These are phyloP conservation scores for Hypoxylon perforatum DNA, from an alignment of 495 filamentous ascomycete genomes.

Conservation along the genomic window DNA sequence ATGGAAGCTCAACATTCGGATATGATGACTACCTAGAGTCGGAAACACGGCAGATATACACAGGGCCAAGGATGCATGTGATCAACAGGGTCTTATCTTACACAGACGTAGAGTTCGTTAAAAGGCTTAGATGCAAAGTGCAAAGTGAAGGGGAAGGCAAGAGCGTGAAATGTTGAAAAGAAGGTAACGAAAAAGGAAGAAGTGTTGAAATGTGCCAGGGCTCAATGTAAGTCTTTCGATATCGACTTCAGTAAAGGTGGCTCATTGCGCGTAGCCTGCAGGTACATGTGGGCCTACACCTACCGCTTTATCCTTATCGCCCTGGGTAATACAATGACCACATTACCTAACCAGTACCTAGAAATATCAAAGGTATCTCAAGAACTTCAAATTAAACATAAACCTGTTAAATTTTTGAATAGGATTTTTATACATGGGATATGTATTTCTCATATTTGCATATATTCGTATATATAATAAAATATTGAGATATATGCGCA, in stretches of 20 bases:
- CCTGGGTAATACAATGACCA: too few relatives aligned
- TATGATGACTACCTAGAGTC: conserved; percentile 7
- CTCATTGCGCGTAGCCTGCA: conserved; percentile 5
- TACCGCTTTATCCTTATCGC: too few relatives aligned
- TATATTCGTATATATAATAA: too few relatives aligned
- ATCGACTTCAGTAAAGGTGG: conserved; percentile 18
- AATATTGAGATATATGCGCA: too few relatives aligned
- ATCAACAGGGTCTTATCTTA: background rate
- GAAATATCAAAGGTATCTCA: too few relatives aligned
- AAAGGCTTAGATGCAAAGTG: too few relatives aligned
- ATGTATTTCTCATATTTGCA: too few relatives aligned
- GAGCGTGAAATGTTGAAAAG: background rate
- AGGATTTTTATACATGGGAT: too few relatives aligned
- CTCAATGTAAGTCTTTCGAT: background rate
- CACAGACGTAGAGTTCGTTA: background rate
- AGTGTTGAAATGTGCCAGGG: background rate
- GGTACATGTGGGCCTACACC: too few relatives aligned
- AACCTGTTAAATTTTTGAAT: too few relatives aligned
- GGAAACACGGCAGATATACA: background rate
- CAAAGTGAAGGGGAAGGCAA: background rate
- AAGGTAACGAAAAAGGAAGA: background rate
- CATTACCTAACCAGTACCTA: too few relatives aligned
- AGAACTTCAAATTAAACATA: background rate
- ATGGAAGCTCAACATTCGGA: conserved; percentile 11
- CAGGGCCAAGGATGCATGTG: background rate